phyloP scores from a whole-genome alignment of 306 rosid genomes.

The Styphnolobium japonicum region DNA sequence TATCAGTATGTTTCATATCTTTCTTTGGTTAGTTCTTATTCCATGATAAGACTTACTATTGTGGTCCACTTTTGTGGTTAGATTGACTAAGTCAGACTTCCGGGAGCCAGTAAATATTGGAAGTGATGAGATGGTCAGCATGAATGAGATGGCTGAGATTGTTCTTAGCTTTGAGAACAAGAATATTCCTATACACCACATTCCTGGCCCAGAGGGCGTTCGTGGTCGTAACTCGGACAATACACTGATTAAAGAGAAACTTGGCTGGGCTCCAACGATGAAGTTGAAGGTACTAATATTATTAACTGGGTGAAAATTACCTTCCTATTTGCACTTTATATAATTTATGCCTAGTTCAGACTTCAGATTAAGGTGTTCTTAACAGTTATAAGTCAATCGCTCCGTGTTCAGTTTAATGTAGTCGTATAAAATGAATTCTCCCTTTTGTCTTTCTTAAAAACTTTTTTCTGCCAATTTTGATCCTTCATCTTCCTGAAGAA shows the following conservation, averaged over 20 bases:
- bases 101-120: constrained; percentile 97
- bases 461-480: neutral
- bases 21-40: neutral
- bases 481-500: neutral
- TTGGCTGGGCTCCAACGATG: constrained; percentile 99
- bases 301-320: neutral
- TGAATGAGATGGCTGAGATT: constrained; percentile 99
- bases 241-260: constrained; percentile 91
- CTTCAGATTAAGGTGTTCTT: neutral
- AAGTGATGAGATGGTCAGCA: constrained; percentile 99
- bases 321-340: neutral
- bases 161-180: constrained; percentile 88
- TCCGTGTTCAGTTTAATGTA: neutral
- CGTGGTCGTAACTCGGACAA: constrained; percentile 99
- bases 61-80: constrained; percentile 16
- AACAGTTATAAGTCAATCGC: neutral
- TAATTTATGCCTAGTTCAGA: neutral
- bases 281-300: constrained; percentile 71
- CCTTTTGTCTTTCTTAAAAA: neutral
- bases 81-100: constrained; percentile 97
- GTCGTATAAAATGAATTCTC: neutral
- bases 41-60: neutral
- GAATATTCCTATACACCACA: constrained; percentile 79
- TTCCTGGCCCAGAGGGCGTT: constrained; percentile 99
- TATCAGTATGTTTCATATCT: neutral